Evolutionary conservation across 176 grass and related monocot genomes (phyloP).

Genomic region (Poa annua): DNA sequence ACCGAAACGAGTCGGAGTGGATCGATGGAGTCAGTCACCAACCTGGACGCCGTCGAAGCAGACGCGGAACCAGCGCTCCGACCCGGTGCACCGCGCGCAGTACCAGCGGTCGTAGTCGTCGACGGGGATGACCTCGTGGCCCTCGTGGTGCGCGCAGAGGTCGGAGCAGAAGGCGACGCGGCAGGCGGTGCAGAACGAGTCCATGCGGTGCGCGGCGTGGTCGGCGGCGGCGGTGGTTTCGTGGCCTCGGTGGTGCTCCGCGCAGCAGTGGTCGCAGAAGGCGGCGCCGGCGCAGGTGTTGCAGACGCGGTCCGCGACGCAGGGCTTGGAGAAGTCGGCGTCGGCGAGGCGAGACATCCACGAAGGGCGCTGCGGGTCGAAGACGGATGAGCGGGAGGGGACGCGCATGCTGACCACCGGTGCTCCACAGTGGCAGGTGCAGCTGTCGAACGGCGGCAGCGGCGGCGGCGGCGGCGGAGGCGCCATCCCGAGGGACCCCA

Average conservation of each 20-base stretch:
- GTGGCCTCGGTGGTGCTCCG: conserved; percentile 17
- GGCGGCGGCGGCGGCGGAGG: background rate
- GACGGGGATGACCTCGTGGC: conserved; percentile 10
- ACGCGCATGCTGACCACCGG: background rate
- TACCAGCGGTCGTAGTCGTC: background rate
- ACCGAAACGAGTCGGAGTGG: background rate
- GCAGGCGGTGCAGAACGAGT: conserved; percentile 30
- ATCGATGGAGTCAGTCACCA: background rate
- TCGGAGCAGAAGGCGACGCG: conserved; percentile 20
- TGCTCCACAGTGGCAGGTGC: background rate
- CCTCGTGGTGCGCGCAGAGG: conserved; percentile 18
- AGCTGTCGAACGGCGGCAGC: background rate
- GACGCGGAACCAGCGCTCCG: background rate
- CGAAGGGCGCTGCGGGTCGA: background rate
- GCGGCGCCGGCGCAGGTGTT: background rate
- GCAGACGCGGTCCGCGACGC: conserved; percentile 23
- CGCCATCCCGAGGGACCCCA: background rate
- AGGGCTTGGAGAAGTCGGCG: background rate
- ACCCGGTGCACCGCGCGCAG: conserved; percentile 13
- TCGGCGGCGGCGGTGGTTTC: background rate
- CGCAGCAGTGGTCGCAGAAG: conserved; percentile 36
- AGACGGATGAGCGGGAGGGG: background rate
- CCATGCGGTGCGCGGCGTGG: background rate
- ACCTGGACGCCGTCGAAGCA: conserved; percentile 27
- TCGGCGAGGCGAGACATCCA: background rate